These are phyloP conservation scores for Tylopilus intermedius DNA, from an alignment of 768 basidiomycete genomes.

Conservation along the genomic window DNA sequence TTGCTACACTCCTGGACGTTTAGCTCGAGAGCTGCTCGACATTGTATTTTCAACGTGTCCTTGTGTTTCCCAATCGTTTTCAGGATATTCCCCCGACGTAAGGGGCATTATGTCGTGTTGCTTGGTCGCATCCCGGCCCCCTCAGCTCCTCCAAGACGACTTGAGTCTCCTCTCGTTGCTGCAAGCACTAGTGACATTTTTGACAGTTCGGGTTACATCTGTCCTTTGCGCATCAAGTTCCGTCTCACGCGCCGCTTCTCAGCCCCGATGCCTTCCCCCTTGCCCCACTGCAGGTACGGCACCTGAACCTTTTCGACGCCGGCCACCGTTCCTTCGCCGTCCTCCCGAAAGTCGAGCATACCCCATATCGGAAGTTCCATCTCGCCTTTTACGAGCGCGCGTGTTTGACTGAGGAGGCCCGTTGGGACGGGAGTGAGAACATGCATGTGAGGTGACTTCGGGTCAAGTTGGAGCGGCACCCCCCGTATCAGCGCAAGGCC, in stretches of 20 bases:
- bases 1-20: too few relatives aligned
- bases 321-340: conserved; percentile 39
- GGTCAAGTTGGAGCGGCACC: conserved; percentile 24
- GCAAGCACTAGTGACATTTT: too few relatives aligned
- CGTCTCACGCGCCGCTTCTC: conserved; percentile 71
- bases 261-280: conserved; percentile 63
- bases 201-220: conserved; percentile 40
- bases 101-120: too few relatives aligned
- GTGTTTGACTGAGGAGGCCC: conserved; percentile 33
- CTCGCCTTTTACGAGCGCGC: conserved; percentile 72
- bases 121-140: too few relatives aligned
- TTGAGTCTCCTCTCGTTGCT: too few relatives aligned
- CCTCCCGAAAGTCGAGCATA: conserved; percentile 66
- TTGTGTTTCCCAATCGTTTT: too few relatives aligned
- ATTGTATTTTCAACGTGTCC: too few relatives aligned
- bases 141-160: too few relatives aligned
- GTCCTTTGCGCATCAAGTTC: conserved; percentile 82
- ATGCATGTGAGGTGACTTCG: conserved; percentile 46
- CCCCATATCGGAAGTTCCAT: conserved; percentile 85
- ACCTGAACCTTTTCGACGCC: conserved; percentile 50
- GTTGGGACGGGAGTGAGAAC: conserved; percentile 75
- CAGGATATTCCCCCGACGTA: too few relatives aligned
- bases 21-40: too few relatives aligned
- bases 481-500: conserved; percentile 77
- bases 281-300: conserved; percentile 80